Percentiles rank a stretch among this genome's conserved stretches.
Conservation (phyloP, 495 filamentous ascomycete species). For the Trichocladium antarcticum region DNA sequence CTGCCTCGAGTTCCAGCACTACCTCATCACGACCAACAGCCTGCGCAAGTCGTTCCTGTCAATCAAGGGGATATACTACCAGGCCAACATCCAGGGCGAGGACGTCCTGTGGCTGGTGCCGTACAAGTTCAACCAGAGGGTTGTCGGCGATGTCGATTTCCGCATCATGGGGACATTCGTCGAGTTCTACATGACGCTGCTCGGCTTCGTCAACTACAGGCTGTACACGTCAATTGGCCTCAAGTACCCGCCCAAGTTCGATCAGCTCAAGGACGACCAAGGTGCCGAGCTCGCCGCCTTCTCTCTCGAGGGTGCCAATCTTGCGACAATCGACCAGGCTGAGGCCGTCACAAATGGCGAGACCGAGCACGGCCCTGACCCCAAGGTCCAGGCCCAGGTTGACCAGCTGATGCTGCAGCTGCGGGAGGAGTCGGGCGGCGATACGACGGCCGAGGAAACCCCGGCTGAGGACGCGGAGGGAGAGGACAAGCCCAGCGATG, state of each 20-base stretch:
- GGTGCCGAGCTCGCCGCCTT: conserved; percentile 90
- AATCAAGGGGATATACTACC: conserved; percentile 99
- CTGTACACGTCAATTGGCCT: conserved; percentile 84
- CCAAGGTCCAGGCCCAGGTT: conserved; percentile 45
- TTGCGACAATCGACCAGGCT: conserved; percentile 37
- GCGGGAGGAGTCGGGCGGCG: conserved; percentile 34
- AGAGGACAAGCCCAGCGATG: conserved; percentile 44
- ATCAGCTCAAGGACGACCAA: conserved; percentile 71
- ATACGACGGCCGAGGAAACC: conserved; percentile 32
- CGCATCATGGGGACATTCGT: conserved; percentile 98
- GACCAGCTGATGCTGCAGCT: conserved; percentile 44
- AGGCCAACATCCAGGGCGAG: conserved; percentile 96
- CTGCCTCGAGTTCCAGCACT: conserved; percentile 92
- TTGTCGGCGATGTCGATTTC: conserved; percentile 90
- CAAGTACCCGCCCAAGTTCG: conserved; percentile 91
- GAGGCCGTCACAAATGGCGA: conserved; percentile 46
- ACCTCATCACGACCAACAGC: conserved; percentile 80
- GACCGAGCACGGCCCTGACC: conserved; percentile 34
- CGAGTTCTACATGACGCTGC: conserved; percentile 92
- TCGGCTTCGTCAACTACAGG: conserved; percentile 91
- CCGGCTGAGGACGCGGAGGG: conserved; percentile 41
- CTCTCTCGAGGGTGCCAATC: conserved; percentile 61
- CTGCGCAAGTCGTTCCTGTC: conserved; percentile 92
- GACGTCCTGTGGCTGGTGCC: conserved; percentile 96
- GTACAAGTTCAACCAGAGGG: conserved; percentile 88